These are phyloP conservation scores for Cucurbita maxima DNA, from an alignment of 306 rosid genomes.

Conservation along the genomic window DNA sequence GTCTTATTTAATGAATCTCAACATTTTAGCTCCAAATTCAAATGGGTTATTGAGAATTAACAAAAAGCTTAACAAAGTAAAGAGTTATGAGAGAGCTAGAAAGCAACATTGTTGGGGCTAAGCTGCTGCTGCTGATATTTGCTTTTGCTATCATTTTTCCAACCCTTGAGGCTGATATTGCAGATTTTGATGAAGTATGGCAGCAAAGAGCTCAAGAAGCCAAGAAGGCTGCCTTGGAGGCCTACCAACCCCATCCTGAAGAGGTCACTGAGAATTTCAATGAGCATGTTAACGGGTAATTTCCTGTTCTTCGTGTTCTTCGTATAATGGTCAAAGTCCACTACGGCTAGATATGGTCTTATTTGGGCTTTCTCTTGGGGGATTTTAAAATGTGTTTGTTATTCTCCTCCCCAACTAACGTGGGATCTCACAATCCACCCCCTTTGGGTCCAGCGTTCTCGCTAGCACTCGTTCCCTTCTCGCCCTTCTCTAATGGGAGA, in stretches of 20 bases:
- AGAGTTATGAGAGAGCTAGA: background rate
- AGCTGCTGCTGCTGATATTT: slow-evolving; percentile 13
- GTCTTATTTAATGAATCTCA: too few species aligned
- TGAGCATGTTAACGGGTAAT: background rate
- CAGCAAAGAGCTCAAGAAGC: slow-evolving; percentile 21
- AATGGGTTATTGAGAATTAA: background rate
- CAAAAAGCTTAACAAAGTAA: background rate
- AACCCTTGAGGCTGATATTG: slow-evolving; percentile 17
- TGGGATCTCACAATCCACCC: too few species aligned
- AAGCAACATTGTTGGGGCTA: background rate
- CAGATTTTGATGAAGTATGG: slow-evolving; percentile 26
- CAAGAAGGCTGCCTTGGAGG: slow-evolving; percentile 4
- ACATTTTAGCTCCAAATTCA: background rate
- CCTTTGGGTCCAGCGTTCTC: too few species aligned
- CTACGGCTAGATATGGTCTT: too few species aligned
- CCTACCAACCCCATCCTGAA: background rate
- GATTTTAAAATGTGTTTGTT: too few species aligned
- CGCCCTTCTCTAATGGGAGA: too few species aligned
- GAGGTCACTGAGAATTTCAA: background rate
- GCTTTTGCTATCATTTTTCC: slow-evolving; percentile 11
- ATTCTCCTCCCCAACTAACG: too few species aligned
- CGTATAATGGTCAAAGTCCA: too few species aligned
- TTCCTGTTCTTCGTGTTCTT: background rate
- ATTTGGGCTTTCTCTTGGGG: too few species aligned
- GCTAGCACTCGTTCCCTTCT: too few species aligned